Evolutionary conservation across 2,329 filamentous ascomycete species (phyloP).

Genomic region (Nothomitra cinnamomea): DNA sequence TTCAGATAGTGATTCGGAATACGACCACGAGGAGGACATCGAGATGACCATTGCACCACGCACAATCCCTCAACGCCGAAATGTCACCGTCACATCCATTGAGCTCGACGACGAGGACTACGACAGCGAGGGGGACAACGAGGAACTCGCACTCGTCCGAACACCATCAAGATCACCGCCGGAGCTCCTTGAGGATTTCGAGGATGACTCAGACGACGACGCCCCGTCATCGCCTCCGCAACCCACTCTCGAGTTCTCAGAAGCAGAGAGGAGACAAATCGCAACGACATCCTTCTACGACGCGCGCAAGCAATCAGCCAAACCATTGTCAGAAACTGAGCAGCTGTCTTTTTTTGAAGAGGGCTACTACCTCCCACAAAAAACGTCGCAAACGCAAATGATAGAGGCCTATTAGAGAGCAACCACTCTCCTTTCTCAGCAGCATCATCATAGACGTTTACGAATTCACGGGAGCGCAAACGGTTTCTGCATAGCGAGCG

Average conservation of each 20-base stretch:
- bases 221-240: conserved; percentile 52
- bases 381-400: conserved; percentile 13
- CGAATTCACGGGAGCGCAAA: conserved; percentile 1
- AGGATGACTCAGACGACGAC: conserved; percentile 49
- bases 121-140: conserved; percentile 5
- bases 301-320: conserved; percentile 4
- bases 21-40: conserved; percentile 35
- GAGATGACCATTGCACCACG: conserved; percentile 22
- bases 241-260: conserved; percentile 39
- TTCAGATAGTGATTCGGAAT: conserved; percentile 35
- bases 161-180: conserved; percentile 5
- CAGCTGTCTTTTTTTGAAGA: conserved; percentile 27
- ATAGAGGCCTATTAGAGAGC: conserved; percentile 30
- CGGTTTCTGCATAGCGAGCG: conserved; percentile 4
- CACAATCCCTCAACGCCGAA: neutral
- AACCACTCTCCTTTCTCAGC: neutral
- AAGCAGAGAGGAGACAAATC: conserved; percentile 33
- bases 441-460: conserved; percentile 3
- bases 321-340: conserved; percentile 19
- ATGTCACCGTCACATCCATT: conserved; percentile 1
- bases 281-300: conserved; percentile 25
- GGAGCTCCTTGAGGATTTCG: conserved; percentile 12
- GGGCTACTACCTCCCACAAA: conserved; percentile 29
- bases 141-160: conserved; percentile 7
- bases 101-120: conserved; percentile 15